These are phyloP conservation scores for Pseudocercospora eumusae DNA, from an alignment of 2,329 filamentous ascomycete species.

Conservation along the genomic window DNA sequence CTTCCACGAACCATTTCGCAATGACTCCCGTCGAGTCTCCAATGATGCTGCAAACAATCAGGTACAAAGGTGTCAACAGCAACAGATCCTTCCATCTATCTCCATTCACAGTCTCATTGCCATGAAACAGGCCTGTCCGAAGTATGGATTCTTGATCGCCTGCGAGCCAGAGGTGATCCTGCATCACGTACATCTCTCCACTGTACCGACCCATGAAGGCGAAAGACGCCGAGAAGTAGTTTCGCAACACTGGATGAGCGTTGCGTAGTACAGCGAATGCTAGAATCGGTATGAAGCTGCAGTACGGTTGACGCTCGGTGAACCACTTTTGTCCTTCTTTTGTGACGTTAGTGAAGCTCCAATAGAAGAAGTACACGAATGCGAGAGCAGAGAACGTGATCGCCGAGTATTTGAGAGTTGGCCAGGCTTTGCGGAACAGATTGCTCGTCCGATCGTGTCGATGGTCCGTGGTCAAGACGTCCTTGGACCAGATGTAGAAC, in stretches of 20 bases:
- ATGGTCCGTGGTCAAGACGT: constrained; percentile 22
- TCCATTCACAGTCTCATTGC: constrained; percentile 31
- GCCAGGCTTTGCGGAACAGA: constrained; percentile 26
- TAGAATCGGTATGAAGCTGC: constrained; percentile 58
- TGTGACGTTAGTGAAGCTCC: constrained; percentile 31
- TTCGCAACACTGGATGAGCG: constrained; percentile 45
- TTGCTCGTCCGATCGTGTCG: constrained; percentile 9
- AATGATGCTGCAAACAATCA: constrained; percentile 47
- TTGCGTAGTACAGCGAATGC: constrained; percentile 58
- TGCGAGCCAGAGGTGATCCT: constrained; percentile 64
- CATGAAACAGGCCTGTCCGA: constrained; percentile 39
- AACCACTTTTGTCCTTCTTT: constrained; percentile 47
- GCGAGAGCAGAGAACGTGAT: constrained; percentile 13
- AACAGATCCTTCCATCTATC: constrained; percentile 43
- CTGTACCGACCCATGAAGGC: constrained; percentile 59
- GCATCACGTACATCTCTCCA: constrained; percentile 61
- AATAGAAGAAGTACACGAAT: constrained; percentile 39
- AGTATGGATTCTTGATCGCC: constrained; percentile 59
- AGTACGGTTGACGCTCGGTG: constrained; percentile 54
- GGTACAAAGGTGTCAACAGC: constrained; percentile 47
- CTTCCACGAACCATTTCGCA: constrained; percentile 43
- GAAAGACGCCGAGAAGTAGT: constrained; percentile 50
- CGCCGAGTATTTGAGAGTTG: constrained; percentile 23
- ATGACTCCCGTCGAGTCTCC: constrained; percentile 44
- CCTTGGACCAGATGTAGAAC: constrained; percentile 40